Conservation (phyloP, 768 basidiomycete genomes). For the Wakefieldia striispora region DNA sequence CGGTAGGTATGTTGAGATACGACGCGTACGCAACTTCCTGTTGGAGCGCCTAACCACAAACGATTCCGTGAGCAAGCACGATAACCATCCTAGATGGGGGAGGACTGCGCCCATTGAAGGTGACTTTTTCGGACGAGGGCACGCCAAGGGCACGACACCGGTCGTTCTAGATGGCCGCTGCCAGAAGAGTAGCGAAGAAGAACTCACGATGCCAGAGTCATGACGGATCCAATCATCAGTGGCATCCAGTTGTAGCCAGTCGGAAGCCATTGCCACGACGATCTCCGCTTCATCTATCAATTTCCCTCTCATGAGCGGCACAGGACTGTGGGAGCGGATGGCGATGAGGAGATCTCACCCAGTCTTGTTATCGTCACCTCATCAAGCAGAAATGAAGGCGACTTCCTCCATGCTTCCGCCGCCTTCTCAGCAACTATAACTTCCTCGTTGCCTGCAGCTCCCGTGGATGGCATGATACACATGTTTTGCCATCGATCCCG, state of each 20-base stretch:
- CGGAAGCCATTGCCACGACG: conserved; percentile 75
- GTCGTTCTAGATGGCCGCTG: conserved; percentile 3
- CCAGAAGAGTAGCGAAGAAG: conserved; percentile 6
- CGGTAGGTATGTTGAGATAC: conserved; percentile 83
- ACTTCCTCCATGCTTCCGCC: conserved; percentile 86
- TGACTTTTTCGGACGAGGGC: conserved; percentile 13
- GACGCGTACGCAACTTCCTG: conserved; percentile 93
- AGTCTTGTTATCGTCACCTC: conserved; percentile 89
- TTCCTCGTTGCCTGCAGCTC: conserved; percentile 34
- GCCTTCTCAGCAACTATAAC: conserved; percentile 50
- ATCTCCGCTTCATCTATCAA: conserved; percentile 69
- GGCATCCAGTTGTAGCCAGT: conserved; percentile 95
- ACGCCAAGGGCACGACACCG: conserved; percentile 13
- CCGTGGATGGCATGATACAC: conserved; percentile 67
- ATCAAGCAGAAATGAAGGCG: conserved; percentile 72
- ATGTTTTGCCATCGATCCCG: conserved; percentile 83
- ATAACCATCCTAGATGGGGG: neutral
- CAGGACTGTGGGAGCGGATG: conserved; percentile 12
- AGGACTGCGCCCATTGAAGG: conserved; percentile 18
- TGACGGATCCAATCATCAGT: conserved; percentile 92
- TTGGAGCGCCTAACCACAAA: conserved; percentile 66
- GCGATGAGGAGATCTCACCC: conserved; percentile 39
- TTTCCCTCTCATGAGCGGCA: conserved; percentile 14
- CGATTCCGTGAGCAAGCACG: conserved; percentile 9
- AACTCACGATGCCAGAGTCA: conserved; percentile 89